Conservation (phyloP, 177 flowering plant genomes). For the Vitis hybrid region DNA sequence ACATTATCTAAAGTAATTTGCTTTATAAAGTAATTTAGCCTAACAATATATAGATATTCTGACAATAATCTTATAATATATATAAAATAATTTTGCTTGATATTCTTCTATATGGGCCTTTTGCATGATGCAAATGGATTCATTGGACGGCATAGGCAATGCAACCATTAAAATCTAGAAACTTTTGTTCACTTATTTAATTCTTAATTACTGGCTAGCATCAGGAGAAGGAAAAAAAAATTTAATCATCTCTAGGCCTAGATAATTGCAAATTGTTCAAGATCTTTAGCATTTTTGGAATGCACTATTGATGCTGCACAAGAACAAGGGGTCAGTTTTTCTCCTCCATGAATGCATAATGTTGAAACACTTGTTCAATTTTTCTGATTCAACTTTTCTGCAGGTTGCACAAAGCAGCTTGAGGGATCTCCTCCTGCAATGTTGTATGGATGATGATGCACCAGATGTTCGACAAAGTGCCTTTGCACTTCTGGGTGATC, state of each 20-base stretch:
- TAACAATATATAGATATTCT: no score
- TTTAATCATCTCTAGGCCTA: not conserved
- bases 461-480: constrained; percentile 92
- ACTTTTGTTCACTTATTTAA: not conserved
- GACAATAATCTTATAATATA: no score
- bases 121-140: not conserved
- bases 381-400: not conserved
- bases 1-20: no score
- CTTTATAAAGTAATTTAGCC: no score
- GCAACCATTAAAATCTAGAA: not conserved
- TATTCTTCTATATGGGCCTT: not conserved
- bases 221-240: not conserved
- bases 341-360: not conserved
- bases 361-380: not conserved
- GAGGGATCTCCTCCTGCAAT: constrained; percentile 86
- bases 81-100: no score
- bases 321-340: not conserved
- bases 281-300: not conserved
- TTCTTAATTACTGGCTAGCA: not conserved
- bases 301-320: not conserved
- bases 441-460: constrained; percentile 95
- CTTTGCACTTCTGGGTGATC: constrained; percentile 95
- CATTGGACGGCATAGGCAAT: not conserved
- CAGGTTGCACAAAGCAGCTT: constrained; percentile 84
- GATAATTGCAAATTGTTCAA: not conserved